phyloP scores from a whole-genome alignment of 2,329 filamentous ascomycete species.

The Pyrenophora teres region DNA sequence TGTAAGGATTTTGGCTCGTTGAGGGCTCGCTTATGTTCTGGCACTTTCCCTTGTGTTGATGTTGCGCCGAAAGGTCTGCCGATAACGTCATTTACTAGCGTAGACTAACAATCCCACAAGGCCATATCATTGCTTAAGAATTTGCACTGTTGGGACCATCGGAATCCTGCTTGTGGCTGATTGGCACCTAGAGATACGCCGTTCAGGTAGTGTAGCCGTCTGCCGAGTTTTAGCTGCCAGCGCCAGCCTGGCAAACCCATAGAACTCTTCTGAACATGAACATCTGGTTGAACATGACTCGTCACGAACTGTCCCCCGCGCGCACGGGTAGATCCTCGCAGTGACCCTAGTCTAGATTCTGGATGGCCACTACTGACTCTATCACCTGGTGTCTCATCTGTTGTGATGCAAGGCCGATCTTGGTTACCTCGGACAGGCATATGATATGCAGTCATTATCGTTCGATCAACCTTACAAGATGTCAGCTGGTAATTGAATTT shows the following conservation, averaged over 20 bases:
- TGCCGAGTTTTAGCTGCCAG: slow-evolving; percentile 1
- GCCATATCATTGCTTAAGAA: slow-evolving; percentile 25
- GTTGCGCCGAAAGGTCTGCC: slow-evolving; percentile 13
- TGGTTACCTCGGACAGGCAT: not conserved
- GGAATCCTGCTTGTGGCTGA: slow-evolving; percentile 3
- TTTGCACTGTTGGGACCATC: slow-evolving; percentile 7
- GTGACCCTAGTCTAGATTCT: not conserved
- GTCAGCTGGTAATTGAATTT: not conserved
- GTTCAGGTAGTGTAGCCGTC: slow-evolving; percentile 11
- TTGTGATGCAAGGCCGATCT: not conserved
- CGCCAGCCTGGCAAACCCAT: slow-evolving; percentile 1
- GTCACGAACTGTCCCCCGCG: not conserved
- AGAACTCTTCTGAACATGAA: not conserved
- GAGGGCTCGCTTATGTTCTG: slow-evolving; percentile 19
- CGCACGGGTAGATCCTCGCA: not conserved
- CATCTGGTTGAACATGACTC: not conserved
- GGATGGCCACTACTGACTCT: not conserved
- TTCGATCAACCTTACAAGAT: not conserved
- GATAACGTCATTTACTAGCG: slow-evolving; percentile 27
- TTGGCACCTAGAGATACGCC: slow-evolving; percentile 8
- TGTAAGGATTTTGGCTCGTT: slow-evolving; percentile 26
- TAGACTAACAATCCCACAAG: slow-evolving; percentile 10
- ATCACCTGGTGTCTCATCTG: not conserved
- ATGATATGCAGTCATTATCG: too few species aligned
- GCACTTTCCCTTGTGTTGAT: slow-evolving; percentile 13